Evolutionary conservation across 257 asterid genomes (phyloP), one percentile per base, ranked within the genome.

Genomic region (Leonotis leonurus): DNA sequence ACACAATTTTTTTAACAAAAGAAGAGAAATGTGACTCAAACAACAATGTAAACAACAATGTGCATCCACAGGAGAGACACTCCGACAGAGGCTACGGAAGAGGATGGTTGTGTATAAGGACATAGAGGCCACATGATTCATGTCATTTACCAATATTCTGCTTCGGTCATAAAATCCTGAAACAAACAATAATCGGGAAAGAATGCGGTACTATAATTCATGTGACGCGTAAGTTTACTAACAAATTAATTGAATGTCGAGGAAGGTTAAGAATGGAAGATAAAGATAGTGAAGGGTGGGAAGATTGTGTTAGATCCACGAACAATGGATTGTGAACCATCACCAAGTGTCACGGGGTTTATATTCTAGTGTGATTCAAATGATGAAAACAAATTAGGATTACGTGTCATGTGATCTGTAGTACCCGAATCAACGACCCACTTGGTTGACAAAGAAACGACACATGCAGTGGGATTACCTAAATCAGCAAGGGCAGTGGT

Each of bases 341-440:
- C 20, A n/a, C 8, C 45, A 1, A 39, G 46, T 5, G 46, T 40
- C 1, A 40, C 20, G 1, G 46, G 46, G 12, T 37, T 5, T 0
- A 4, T 37, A 12, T 12, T 11, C 5, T 12, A 6, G 12, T 37
- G 44, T 37, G 17, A 37, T 16, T 37, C 4, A n/a, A n/a, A 14
- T 41, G 48, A 2, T 22, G 16, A 20, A 12, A 45, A 57, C 0
- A 67, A 0, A 2, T 3, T 33, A 9, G 52, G 7, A 33, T 56
- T 33, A 44, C 65, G 0, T 57, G 12, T 24, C 64, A 56, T 67
- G 3, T 50, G 61, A 27, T 59, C 9, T 17, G 48, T 25, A 6
- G 67, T 48, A 58, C 60, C 35, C 11, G 60, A 58, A 49, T 67
- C 36, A 57, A 68, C 16, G 12, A 57, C 44, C 65, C 41, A 45